Conservation (phyloP, 768 basidiomycete genomes). For the Boletus tylopilopsis region DNA sequence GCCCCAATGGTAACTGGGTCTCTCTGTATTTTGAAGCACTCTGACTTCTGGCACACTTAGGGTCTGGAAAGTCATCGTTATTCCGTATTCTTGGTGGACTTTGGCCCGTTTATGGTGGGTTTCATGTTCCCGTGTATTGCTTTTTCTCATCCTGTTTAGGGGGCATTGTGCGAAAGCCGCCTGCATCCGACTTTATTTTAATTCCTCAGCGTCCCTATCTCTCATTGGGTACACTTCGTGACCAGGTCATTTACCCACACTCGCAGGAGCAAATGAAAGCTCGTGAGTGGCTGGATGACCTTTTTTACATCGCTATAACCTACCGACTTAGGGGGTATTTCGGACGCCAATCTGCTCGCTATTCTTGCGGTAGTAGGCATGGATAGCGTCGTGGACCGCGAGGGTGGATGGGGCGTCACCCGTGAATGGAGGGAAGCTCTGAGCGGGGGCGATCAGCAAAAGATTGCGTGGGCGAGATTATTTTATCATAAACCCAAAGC, state of each 20-base stretch:
- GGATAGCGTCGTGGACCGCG: conserved; percentile 81
- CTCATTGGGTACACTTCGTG: conserved; percentile 88
- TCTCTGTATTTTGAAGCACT: background rate
- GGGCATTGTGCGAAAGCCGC: conserved; percentile 86
- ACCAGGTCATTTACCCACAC: conserved; percentile 97
- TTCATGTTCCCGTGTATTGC: background rate
- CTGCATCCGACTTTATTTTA: conserved; percentile 83
- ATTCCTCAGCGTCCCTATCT: conserved; percentile 97
- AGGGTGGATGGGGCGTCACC: conserved; percentile 93
- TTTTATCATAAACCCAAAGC: conserved; percentile 96
- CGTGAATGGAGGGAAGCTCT: conserved; percentile 92
- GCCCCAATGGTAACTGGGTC: conserved; percentile 73
- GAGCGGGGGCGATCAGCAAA: conserved; percentile 95
- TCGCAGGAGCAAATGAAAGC: conserved; percentile 73
- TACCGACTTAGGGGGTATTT: conserved; percentile 52
- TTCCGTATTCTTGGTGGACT: conserved; percentile 96
- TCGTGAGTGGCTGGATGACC: conserved; percentile 42
- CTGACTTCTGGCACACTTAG: conserved; percentile 36
- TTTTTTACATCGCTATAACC: background rate
- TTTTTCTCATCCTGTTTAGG: conserved; percentile 27
- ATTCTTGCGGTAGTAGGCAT: conserved; percentile 82
- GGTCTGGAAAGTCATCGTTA: conserved; percentile 85
- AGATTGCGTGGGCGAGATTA: conserved; percentile 94
- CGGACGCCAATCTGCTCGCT: conserved; percentile 67
- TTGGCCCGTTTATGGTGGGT: conserved; percentile 72